These are phyloP conservation scores for Myxozyma geophila DNA, from an alignment of 805 yeast species.

Conservation along the genomic window DNA sequence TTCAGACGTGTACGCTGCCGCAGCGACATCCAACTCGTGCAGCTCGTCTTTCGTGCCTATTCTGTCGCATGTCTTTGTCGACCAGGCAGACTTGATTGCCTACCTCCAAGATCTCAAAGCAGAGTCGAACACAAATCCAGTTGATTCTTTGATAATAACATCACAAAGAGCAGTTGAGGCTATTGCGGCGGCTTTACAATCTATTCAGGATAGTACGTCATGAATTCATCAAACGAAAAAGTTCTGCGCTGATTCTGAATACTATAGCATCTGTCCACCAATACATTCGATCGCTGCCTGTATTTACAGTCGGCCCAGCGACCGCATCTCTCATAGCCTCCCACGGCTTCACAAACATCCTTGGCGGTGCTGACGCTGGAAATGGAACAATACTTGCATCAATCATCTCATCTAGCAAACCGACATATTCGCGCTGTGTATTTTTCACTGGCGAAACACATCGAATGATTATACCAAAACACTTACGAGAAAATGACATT, in stretches of 20 bases:
- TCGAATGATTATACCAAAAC: slow-evolving; percentile 77
- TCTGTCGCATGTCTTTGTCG: slow-evolving; percentile 64
- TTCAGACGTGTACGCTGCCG: slow-evolving; percentile 21
- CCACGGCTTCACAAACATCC: slow-evolving; percentile 68
- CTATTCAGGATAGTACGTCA: slow-evolving; percentile 44
- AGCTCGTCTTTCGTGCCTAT: slow-evolving; percentile 65
- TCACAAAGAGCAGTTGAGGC: slow-evolving; percentile 93
- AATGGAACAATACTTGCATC: slow-evolving; percentile 73
- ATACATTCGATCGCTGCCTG: slow-evolving; percentile 45
- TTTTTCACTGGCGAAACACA: slow-evolving; percentile 88
- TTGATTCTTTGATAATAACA: slow-evolving; percentile 70
- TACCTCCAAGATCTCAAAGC: slow-evolving; percentile 45
- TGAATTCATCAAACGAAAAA: background rate
- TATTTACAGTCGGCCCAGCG: slow-evolving; percentile 92
- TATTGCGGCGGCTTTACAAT: slow-evolving; percentile 49
- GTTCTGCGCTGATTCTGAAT: background rate
- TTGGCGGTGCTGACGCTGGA: slow-evolving; percentile 80
- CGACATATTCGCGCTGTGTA: slow-evolving; percentile 44
- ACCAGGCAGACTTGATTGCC: slow-evolving; percentile 51
- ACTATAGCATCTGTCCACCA: background rate
- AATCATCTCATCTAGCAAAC: slow-evolving; percentile 44
- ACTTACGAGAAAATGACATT: slow-evolving; percentile 45
- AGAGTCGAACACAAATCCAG: slow-evolving; percentile 42
- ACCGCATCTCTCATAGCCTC: slow-evolving; percentile 63
- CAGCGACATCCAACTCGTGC: slow-evolving; percentile 10